These are phyloP conservation scores for Ilyonectria mors-panacis DNA, from an alignment of 2,329 filamentous ascomycete species.

Conservation along the genomic window DNA sequence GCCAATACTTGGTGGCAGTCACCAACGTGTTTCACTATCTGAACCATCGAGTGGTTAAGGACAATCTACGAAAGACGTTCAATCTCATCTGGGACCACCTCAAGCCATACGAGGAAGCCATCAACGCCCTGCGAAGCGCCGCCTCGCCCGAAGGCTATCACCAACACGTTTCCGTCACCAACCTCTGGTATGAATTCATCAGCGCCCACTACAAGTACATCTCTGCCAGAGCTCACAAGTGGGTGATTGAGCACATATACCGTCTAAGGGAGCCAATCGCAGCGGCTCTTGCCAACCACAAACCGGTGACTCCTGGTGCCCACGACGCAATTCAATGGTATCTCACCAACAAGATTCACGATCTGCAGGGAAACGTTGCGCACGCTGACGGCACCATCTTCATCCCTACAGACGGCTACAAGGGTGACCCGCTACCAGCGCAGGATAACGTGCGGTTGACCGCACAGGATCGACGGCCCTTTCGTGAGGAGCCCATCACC, in stretches of 20 bases:
- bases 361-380: neutral
- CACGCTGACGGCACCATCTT: neutral
- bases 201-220: neutral
- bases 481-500: slow-evolving; percentile 1
- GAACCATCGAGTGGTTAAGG: neutral
- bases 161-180: neutral
- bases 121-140: neutral
- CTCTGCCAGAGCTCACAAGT: neutral
- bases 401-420: slow-evolving; percentile 1
- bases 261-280: neutral
- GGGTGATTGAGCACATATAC: neutral
- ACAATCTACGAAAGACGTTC: neutral
- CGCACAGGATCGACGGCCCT: neutral
- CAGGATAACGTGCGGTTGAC: neutral
- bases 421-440: neutral
- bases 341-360: slow-evolving; percentile 5
- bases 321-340: neutral
- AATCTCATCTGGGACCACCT: neutral
- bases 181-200: neutral
- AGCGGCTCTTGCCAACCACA: neutral
- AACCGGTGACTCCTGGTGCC: neutral
- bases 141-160: neutral
- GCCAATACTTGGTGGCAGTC: neutral
- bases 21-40: neutral
- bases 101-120: neutral